phyloP scores from a whole-genome alignment of 805 yeast species.

The Wickerhamomyces strasburgensis region DNA sequence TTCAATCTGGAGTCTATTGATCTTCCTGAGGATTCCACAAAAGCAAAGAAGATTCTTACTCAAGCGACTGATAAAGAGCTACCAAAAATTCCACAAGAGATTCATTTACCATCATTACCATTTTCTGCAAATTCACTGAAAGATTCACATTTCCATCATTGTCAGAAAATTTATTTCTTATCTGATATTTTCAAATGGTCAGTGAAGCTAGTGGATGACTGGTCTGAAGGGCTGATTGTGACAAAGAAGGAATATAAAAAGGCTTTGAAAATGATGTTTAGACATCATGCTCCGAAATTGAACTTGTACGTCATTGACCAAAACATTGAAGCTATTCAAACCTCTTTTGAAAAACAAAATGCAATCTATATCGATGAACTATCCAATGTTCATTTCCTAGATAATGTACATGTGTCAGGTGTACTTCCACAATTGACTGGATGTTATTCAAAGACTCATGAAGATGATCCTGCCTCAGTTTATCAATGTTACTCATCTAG shows the following conservation, averaged over 20 bases:
- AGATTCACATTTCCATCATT: conserved; percentile 43
- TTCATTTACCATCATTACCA: conserved; percentile 51
- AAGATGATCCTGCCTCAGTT: conserved; percentile 3
- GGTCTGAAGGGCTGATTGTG: conserved; percentile 51
- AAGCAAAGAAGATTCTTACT: too few relatives aligned
- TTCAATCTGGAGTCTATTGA: conserved; percentile 10
- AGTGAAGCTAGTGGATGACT: conserved; percentile 37
- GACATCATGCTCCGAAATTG: conserved; percentile 44
- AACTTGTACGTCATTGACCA: conserved; percentile 47
- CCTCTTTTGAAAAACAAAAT: conserved; percentile 35
- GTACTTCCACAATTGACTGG: conserved; percentile 39
- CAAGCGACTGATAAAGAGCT: conserved; percentile 16
- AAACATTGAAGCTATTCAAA: conserved; percentile 45
- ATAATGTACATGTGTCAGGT: conserved; percentile 33
- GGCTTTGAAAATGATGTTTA: conserved; percentile 45
- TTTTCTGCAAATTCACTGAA: conserved; percentile 46
- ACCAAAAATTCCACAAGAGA: conserved; percentile 36
- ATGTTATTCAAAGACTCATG: conserved; percentile 39
- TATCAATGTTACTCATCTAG: conserved; percentile 31
- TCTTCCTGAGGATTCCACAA: conserved; percentile 12
- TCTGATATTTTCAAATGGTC: conserved; percentile 53
- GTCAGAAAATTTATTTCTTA: conserved; percentile 42
- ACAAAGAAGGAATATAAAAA: conserved; percentile 48
- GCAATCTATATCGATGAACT: conserved; percentile 38
- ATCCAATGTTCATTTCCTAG: conserved; percentile 23